These are phyloP conservation scores for Colletotrichum cereale DNA, from an alignment of 2,329 filamentous ascomycete species.

Conservation along the genomic window DNA sequence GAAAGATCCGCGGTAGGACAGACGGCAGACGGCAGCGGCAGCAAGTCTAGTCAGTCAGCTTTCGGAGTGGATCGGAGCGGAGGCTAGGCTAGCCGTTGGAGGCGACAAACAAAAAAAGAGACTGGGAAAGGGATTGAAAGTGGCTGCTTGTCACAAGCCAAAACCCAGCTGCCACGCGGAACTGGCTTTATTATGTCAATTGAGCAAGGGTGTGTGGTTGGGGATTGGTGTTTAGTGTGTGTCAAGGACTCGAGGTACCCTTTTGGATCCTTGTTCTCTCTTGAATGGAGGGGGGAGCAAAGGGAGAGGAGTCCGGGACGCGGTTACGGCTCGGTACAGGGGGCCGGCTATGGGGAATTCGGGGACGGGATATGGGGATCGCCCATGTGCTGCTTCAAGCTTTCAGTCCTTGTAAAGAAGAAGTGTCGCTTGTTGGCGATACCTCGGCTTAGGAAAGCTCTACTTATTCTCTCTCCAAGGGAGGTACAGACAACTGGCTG, in stretches of 20 bases:
- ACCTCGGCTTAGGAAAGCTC: neutral
- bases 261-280: neutral
- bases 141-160: constrained; percentile 40
- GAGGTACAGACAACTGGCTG: neutral
- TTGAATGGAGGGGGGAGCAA: neutral
- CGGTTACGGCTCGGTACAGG: constrained; percentile 11
- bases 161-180: constrained; percentile 31
- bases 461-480: neutral
- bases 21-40: constrained; percentile 5
- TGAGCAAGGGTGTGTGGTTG: constrained; percentile 18
- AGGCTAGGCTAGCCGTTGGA: constrained; percentile 23
- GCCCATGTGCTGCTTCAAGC: neutral
- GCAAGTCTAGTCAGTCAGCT: constrained; percentile 21
- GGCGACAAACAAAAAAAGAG: neutral
- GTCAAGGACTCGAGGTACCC: neutral
- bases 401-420: neutral
- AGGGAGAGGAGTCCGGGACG: constrained; percentile 2
- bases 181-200: constrained; percentile 30
- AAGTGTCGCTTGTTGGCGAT: neutral
- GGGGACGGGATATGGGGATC: neutral
- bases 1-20: constrained; percentile 30
- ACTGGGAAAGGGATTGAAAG: neutral
- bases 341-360: constrained; percentile 2
- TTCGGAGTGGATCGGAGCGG: constrained; percentile 34
- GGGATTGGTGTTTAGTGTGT: neutral